A percentile compares a stretch with the other conserved stretches of the same genome.
Conservation (phyloP, 2,329 filamentous ascomycete species). For the Phyllosticta citrichinensis region DNA sequence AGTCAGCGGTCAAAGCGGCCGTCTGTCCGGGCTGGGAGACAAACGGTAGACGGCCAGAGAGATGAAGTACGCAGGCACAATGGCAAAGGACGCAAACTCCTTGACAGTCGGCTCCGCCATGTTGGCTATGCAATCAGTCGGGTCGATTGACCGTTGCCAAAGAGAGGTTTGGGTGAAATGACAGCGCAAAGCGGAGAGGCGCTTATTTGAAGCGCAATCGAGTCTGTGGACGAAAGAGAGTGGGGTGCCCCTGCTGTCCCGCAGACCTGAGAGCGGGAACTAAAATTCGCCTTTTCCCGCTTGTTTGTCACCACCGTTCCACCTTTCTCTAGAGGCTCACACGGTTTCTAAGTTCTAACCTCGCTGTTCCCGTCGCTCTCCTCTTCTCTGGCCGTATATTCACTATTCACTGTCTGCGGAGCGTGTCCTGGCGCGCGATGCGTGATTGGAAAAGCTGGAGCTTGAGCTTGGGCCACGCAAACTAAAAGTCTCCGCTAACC, state of each 20-base stretch:
- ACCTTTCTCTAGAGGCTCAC: too few species aligned
- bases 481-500: background rate
- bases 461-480: background rate
- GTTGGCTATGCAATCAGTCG: background rate
- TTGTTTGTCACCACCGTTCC: background rate
- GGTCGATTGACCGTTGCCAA: background rate
- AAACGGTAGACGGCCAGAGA: constrained; percentile 20
- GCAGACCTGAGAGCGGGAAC: background rate
- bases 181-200: background rate
- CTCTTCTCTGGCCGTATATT: background rate
- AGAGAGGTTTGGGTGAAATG: too few species aligned
- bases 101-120: constrained; percentile 1
- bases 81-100: background rate
- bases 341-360: background rate
- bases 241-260: background rate
- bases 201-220: background rate
- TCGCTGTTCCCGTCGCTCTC: background rate
- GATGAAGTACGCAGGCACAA: constrained; percentile 19
- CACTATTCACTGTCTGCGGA: background rate
- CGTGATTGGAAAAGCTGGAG: background rate
- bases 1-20: background rate
- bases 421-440: background rate
- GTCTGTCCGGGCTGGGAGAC: background rate
- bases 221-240: background rate
- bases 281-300: background rate